Evolutionary conservation across 768 basidiomycete species (phyloP).

Genomic region (Serendipita indica): DNA sequence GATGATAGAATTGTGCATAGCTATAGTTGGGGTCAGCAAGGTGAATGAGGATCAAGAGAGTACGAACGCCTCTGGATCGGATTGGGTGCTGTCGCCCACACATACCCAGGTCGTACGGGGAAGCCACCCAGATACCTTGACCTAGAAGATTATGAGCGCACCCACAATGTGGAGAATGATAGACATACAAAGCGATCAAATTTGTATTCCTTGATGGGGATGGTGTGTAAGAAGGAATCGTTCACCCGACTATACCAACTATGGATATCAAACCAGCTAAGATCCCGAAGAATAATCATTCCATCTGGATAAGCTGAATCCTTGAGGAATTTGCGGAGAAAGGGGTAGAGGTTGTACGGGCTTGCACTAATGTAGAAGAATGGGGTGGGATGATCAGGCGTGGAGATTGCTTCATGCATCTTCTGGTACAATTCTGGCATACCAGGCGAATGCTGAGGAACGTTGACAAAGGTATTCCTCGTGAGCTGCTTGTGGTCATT

Average conservation of each 20-base stretch:
- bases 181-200: neutral
- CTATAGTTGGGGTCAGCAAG: neutral
- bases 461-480: neutral
- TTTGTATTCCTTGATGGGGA: neutral
- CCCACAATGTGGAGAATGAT: neutral
- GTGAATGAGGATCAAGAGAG: neutral
- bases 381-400: neutral
- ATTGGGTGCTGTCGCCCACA: constrained; percentile 3
- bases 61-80: constrained; percentile 1
- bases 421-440: constrained; percentile 1
- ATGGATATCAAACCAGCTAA: neutral
- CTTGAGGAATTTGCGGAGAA: neutral
- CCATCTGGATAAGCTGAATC: neutral
- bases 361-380: neutral
- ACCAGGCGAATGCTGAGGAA: neutral
- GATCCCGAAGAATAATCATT: neutral
- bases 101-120: neutral
- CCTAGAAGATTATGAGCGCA: neutral
- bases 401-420: neutral
- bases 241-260: neutral
- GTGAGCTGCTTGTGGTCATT: neutral
- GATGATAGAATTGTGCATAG: neutral
- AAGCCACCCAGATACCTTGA: neutral
- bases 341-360: constrained; percentile 6
- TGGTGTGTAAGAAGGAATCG: neutral